Percentiles rank a stretch among this genome's conserved stretches.
Evolutionary conservation across 768 basidiomycete genomes (phyloP).

Genomic region (Suillus ampliporus): DNA sequence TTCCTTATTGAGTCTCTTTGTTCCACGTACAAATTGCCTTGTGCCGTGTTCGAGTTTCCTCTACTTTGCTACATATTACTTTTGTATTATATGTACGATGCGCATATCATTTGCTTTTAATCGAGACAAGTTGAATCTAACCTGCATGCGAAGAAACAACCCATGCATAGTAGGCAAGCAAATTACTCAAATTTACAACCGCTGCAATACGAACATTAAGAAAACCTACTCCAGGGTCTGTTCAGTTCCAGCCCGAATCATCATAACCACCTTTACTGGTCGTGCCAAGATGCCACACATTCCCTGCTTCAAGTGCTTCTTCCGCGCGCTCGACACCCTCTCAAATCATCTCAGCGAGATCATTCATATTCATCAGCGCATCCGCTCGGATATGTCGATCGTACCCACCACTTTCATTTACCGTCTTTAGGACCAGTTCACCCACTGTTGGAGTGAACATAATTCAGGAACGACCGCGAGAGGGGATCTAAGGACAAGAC

Average conservation of each 20-base stretch:
- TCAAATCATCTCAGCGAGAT: slow-evolving; percentile 45
- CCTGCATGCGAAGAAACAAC: background rate
- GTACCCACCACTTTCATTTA: slow-evolving; percentile 47
- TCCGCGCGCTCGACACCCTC: slow-evolving; percentile 22
- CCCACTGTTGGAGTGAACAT: slow-evolving; percentile 56
- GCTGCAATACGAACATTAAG: background rate
- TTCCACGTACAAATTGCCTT: no score
- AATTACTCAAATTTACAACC: no score
- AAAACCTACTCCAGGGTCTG: slow-evolving; percentile 40
- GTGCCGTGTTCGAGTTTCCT: no score
- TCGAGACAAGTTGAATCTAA: background rate
- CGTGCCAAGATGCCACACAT: slow-evolving; percentile 6
- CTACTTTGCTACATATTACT: no score
- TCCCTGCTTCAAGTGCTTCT: slow-evolving; percentile 17
- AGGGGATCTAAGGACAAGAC: slow-evolving; percentile 66
- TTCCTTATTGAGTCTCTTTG: no score
- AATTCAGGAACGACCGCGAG: slow-evolving; percentile 66
- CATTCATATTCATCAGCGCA: slow-evolving; percentile 48
- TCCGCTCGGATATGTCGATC: slow-evolving; percentile 39
- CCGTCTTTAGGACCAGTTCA: slow-evolving; percentile 44
- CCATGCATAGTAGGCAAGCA: no score
- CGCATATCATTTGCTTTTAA: no score
- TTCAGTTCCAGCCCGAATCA: slow-evolving; percentile 40
- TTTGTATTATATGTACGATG: no score
- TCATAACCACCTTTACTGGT: slow-evolving; percentile 18